phyloP scores from a whole-genome alignment of 1,139 yeast genomes.

The Yamadazyma epiphylla region DNA sequence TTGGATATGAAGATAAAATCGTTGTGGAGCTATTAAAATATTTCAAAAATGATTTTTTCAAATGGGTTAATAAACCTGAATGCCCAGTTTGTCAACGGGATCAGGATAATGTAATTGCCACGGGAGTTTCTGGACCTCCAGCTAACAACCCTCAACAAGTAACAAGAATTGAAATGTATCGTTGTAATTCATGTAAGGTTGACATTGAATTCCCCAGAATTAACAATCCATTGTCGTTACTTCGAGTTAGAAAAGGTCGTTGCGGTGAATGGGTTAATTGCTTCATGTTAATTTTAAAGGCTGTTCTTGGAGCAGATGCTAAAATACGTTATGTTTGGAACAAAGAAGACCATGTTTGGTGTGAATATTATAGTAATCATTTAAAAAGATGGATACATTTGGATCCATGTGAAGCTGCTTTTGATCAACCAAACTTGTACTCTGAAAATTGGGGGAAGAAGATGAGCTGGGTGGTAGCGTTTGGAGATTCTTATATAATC shows the following conservation, averaged over 20 bases:
- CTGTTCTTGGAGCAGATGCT: conserved; percentile 51
- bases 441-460: conserved; percentile 87
- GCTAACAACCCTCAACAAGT: conserved; percentile 28
- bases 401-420: conserved; percentile 85
- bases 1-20: conserved; percentile 57
- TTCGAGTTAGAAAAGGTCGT: conserved; percentile 66
- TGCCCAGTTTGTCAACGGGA: conserved; percentile 51
- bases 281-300: conserved; percentile 64
- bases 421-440: conserved; percentile 76
- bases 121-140: conserved; percentile 13
- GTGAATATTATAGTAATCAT: conserved; percentile 70
- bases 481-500: conserved; percentile 53
- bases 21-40: conserved; percentile 68
- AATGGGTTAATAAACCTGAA: conserved; percentile 73
- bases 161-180: conserved; percentile 53
- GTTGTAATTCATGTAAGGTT: conserved; percentile 49
- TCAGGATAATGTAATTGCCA: conserved; percentile 15
- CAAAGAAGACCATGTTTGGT: conserved; percentile 94
- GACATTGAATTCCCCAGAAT: conserved; percentile 69
- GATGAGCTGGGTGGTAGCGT: conserved; percentile 83
- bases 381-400: conserved; percentile 78
- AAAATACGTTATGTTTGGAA: conserved; percentile 78
- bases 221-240: conserved; percentile 59
- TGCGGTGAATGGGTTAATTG: conserved; percentile 97
- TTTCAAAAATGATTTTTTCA: conserved; percentile 77